These are phyloP conservation scores for Sphaerostilbella broomeana DNA, from an alignment of 2,329 filamentous ascomycete genomes.

Conservation along the genomic window DNA sequence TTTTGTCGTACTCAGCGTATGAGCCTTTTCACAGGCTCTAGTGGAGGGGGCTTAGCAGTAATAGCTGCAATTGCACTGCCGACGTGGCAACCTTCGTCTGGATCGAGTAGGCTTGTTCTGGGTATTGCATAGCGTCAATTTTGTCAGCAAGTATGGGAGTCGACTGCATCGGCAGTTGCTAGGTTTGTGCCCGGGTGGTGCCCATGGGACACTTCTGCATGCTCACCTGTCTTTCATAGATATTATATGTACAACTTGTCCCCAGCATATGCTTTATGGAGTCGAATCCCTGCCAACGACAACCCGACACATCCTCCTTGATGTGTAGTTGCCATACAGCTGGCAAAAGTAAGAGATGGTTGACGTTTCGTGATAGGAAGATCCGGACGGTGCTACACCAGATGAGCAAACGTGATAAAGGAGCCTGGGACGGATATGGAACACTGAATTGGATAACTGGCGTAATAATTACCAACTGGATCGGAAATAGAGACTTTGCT, in stretches of 20 bases:
- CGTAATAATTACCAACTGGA: slow-evolving; percentile 7
- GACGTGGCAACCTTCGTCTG: slow-evolving; percentile 15
- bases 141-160: too few relatives aligned
- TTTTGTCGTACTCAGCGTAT: too few relatives aligned
- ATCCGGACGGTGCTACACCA: background rate
- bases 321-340: background rate
- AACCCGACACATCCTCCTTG: background rate
- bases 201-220: background rate
- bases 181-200: background rate
- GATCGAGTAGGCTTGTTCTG: slow-evolving; percentile 4
- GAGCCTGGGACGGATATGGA: background rate
- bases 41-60: slow-evolving; percentile 12
- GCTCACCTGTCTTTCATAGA: background rate
- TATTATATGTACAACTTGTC: background rate
- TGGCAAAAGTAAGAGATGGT: background rate
- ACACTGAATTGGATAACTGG: background rate
- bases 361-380: background rate
- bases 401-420: background rate
- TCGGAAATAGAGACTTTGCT: slow-evolving; percentile 5
- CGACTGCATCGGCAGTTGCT: slow-evolving; percentile 11
- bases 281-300: background rate
- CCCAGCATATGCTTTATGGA: background rate
- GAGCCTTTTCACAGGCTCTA: too few relatives aligned
- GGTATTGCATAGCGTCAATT: slow-evolving; percentile 13
- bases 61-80: slow-evolving; percentile 10